Percentiles rank a stretch among this genome's conserved stretches.
phyloP scores from a whole-genome alignment of 352 stramenopile species.

The Globisporangium cylindrosporum region DNA sequence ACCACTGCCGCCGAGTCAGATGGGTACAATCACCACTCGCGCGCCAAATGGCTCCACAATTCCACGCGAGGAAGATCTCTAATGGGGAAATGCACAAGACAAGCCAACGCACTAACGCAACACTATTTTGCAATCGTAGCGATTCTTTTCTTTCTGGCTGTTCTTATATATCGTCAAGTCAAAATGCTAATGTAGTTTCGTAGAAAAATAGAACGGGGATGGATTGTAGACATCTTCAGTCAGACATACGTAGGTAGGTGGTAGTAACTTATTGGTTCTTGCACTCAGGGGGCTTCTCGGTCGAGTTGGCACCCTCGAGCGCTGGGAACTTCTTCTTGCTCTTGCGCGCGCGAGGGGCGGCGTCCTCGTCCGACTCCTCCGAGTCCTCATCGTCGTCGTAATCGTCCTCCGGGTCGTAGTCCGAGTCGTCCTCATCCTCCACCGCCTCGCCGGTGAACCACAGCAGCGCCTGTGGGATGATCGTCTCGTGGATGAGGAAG shows the following conservation, averaged over 20 bases:
- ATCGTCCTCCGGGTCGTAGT: slow-evolving; percentile 80
- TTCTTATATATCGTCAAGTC: slow-evolving; percentile 11
- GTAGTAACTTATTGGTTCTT: slow-evolving; percentile 81
- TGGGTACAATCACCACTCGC: not conserved
- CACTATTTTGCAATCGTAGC: not conserved
- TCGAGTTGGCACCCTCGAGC: slow-evolving; percentile 59
- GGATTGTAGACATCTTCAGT: slow-evolving; percentile 4
- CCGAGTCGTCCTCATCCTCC: slow-evolving; percentile 66
- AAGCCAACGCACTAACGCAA: not conserved
- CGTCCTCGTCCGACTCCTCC: slow-evolving; percentile 56
- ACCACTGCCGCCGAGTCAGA: not conserved
- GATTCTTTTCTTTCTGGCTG: not conserved
- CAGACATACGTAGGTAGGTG: not conserved
- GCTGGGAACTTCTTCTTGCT: slow-evolving; percentile 79
- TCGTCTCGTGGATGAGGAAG: slow-evolving; percentile 86
- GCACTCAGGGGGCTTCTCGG: slow-evolving; percentile 85
- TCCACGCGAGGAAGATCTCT: not conserved
- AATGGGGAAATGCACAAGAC: not conserved
- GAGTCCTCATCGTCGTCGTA: slow-evolving; percentile 60
- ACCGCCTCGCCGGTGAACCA: slow-evolving; percentile 86
- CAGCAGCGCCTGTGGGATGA: slow-evolving; percentile 82
- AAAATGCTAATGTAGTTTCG: slow-evolving; percentile 14
- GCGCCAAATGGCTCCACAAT: not conserved
- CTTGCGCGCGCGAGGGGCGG: slow-evolving; percentile 29
- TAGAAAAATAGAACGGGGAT: slow-evolving; percentile 9